Base-by-base conservation (phyloP, 768 basidiomycete genomes). In the Kwoniella mangroviensis region DNA sequence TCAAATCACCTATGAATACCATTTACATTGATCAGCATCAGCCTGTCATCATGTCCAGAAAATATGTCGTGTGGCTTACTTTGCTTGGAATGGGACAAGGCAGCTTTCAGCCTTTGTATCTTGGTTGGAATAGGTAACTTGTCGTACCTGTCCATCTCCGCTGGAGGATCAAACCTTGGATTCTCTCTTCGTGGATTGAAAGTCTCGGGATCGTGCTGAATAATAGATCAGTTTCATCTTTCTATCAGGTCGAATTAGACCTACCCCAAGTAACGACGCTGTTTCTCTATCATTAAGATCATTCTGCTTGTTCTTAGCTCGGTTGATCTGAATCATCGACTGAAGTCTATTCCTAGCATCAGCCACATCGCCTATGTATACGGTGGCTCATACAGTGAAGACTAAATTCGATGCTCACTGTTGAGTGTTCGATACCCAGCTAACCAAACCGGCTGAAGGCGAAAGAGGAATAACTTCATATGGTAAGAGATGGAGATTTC, bases 391-490 rank as follows among this genome's bases (percentile, higher is more conserved):
- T 34, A 34, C 34, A 34, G 6, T 34, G 1, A 41, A 12, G 49
- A 45, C 10, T n/a, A 17, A 24, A 58, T 7, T 11, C 19, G 34
- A 54, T 15, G 24, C 80, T 66, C 43, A 78, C 72, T 80, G 81
- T 56, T 79, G 77, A 2, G 82, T 83, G 58, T 83, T 81, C 4
- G 73, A 54, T 1, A 83, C 78, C 82, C 82, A 83, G 65, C 71
- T 73, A 9, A 79, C 41, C 19, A 83, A 63, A 1, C 81, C 82
- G 0, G 79, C 77, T 41, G 75, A 73, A 7, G 78, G 79, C 11
- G 76, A 75, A 1, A 83, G 69, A 3, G 82, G 82, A 19, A 80
- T 73, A 17, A 81, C 82, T 61, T 74, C 71, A 62, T 81, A 81
- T 0, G 80, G 79, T 64, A 80, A 52, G 21, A 79, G 59, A 62